Evolutionary conservation across 495 filamentous ascomycete genomes (phyloP).

Genomic region (Trichoderma virens): DNA sequence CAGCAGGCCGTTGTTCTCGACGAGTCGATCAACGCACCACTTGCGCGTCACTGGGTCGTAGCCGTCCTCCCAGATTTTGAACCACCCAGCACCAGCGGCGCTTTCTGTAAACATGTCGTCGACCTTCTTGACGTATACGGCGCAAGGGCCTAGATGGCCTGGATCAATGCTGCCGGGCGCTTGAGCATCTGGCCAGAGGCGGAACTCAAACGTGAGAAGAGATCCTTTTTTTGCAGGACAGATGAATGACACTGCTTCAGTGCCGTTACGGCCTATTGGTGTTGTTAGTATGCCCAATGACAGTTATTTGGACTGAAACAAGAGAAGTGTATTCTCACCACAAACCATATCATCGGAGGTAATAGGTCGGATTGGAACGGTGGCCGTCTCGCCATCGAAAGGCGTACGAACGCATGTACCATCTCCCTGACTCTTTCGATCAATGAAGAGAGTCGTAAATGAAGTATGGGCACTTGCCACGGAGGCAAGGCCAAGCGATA

Average conservation of each 20-base stretch:
- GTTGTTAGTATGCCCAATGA: neutral
- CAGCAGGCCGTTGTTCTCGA: constrained; percentile 55
- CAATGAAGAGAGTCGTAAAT: constrained; percentile 58
- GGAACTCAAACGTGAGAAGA: constrained; percentile 56
- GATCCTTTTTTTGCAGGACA: constrained; percentile 46
- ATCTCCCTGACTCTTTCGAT: constrained; percentile 57
- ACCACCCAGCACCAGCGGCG: constrained; percentile 61
- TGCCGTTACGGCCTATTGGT: constrained; percentile 46
- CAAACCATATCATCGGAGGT: constrained; percentile 60
- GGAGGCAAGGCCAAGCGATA: constrained; percentile 21
- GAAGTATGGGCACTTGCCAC: constrained; percentile 50
- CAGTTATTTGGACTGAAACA: neutral
- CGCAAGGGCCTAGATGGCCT: constrained; percentile 62
- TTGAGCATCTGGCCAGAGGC: constrained; percentile 49
- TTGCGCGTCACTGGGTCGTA: constrained; percentile 42
- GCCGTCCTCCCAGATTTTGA: constrained; percentile 68
- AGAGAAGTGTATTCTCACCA: constrained; percentile 39
- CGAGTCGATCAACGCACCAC: constrained; percentile 65
- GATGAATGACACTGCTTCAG: constrained; percentile 47
- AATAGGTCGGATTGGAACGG: constrained; percentile 45
- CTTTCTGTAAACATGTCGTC: constrained; percentile 32
- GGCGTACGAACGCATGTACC: constrained; percentile 64
- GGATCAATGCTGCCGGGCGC: constrained; percentile 48
- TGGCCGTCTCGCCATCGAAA: constrained; percentile 38
- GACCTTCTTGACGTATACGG: constrained; percentile 65